A percentile compares a stretch with the other conserved stretches of the same genome.
Conservation (phyloP, 306 rosid genomes). For the Medicago truncatula region MtrunA17r5.0-ANR NC_053043.1:10068001-10068500, state of each 20-base stretch:
- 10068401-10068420: slow-evolving; percentile 26
- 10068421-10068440: slow-evolving; percentile 27
- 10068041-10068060: slow-evolving; percentile 57
- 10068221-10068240: slow-evolving; percentile 28
- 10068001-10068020: slow-evolving; percentile 83
- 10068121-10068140: slow-evolving; percentile 35
- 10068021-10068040: slow-evolving; percentile 81
- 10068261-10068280: slow-evolving; percentile 17
- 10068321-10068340: slow-evolving; percentile 36
- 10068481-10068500: neutral
- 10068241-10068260: slow-evolving; percentile 18
- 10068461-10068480: slow-evolving; percentile 2
- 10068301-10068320: slow-evolving; percentile 30
- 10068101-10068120: slow-evolving; percentile 48
- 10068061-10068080: slow-evolving; percentile 56
- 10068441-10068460: slow-evolving; percentile 17
- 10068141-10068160: slow-evolving; percentile 2
- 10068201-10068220: slow-evolving; percentile 10
- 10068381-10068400: slow-evolving; percentile 38
- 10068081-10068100: slow-evolving; percentile 75
- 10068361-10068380: slow-evolving; percentile 38
- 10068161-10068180: slow-evolving; percentile 34
- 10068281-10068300: slow-evolving; percentile 17
- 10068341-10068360: neutral
- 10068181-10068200: slow-evolving; percentile 27